Percentiles rank a stretch among this genome's conserved stretches.
Conservation (phyloP, 768 basidiomycete species). For the Mycena amicta region DNA sequence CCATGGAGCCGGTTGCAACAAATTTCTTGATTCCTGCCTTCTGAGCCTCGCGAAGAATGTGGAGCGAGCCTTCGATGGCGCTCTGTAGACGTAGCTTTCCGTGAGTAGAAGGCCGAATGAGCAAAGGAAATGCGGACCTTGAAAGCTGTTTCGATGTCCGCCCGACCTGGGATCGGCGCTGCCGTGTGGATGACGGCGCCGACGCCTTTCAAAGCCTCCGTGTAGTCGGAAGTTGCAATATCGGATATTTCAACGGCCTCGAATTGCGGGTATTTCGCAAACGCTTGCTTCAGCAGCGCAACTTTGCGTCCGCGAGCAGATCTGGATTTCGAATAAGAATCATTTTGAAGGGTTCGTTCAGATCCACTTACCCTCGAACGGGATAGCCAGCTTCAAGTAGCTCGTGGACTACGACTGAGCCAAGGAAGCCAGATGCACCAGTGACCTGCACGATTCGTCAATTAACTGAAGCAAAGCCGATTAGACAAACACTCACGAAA, state of each 20-base stretch:
- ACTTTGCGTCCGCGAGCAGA: slow-evolving; percentile 23
- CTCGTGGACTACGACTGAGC: slow-evolving; percentile 22
- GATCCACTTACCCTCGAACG: slow-evolving; percentile 14
- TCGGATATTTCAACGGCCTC: slow-evolving; percentile 23
- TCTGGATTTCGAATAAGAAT: slow-evolving; percentile 7
- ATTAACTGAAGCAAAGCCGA: neutral
- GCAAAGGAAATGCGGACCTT: neutral
- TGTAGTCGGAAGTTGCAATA: slow-evolving; percentile 19
- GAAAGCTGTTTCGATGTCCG: slow-evolving; percentile 8
- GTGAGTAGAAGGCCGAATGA: neutral
- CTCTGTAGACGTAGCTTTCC: slow-evolving; percentile 23
- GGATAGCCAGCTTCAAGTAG: slow-evolving; percentile 20
- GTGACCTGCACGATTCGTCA: neutral
- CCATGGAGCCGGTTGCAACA: slow-evolving; percentile 24
- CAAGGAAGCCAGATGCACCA: slow-evolving; percentile 17
- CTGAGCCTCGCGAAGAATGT: slow-evolving; percentile 28
- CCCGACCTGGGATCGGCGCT: slow-evolving; percentile 11
- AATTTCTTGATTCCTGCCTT: slow-evolving; percentile 27
- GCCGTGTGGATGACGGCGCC: slow-evolving; percentile 9
- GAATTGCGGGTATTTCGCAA: slow-evolving; percentile 17
- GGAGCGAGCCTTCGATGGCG: slow-evolving; percentile 30
- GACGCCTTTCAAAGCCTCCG: slow-evolving; percentile 7
- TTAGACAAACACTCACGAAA: slow-evolving; percentile 1
- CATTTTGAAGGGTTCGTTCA: too few species aligned
- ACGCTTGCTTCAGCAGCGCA: slow-evolving; percentile 13